A percentile compares a stretch with the other conserved stretches of the same genome.
phyloP scores from a whole-genome alignment of 2,329 filamentous ascomycete genomes.

The Helotiales sp. region DNA sequence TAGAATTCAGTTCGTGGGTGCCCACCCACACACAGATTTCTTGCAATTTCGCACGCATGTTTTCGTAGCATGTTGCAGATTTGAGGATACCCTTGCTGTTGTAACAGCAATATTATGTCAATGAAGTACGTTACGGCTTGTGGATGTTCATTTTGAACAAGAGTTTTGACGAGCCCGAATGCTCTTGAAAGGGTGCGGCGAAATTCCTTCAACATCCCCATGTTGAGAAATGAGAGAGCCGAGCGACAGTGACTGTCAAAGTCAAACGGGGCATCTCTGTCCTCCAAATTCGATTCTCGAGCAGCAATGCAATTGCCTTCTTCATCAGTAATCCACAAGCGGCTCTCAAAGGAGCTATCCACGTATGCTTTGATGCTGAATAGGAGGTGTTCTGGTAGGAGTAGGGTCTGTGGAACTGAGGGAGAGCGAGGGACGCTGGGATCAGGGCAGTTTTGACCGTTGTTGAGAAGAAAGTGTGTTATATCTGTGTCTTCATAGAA shows the following conservation, averaged over 20 bases:
- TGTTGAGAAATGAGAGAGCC: slow-evolving; percentile 6
- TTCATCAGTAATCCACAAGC: background rate
- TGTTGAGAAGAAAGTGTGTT: background rate
- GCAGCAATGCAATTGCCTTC: background rate
- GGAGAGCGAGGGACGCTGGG: background rate
- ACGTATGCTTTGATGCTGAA: slow-evolving; percentile 14
- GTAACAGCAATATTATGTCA: slow-evolving; percentile 18
- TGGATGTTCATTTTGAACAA: slow-evolving; percentile 17
- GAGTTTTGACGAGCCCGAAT: slow-evolving; percentile 9
- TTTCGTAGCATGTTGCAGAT: slow-evolving; percentile 11
- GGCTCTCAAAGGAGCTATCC: slow-evolving; percentile 9
- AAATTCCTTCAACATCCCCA: slow-evolving; percentile 11
- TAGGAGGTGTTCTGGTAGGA: slow-evolving; percentile 13
- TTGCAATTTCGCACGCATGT: slow-evolving; percentile 14
- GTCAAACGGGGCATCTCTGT: background rate
- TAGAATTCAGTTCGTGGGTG: slow-evolving; percentile 19
- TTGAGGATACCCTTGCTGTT: slow-evolving; percentile 8
- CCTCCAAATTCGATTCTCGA: background rate
- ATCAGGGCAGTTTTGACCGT: background rate
- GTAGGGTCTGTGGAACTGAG: slow-evolving; percentile 3
- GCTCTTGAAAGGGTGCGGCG: slow-evolving; percentile 20
- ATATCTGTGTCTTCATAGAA: background rate
- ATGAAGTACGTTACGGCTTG: slow-evolving; percentile 17
- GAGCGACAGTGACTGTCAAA: slow-evolving; percentile 15
- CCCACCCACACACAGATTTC: slow-evolving; percentile 6